These are phyloP conservation scores for Ottelia alismoides DNA, from an alignment of 106 monocot genomes.

Conservation along the genomic window DNA sequence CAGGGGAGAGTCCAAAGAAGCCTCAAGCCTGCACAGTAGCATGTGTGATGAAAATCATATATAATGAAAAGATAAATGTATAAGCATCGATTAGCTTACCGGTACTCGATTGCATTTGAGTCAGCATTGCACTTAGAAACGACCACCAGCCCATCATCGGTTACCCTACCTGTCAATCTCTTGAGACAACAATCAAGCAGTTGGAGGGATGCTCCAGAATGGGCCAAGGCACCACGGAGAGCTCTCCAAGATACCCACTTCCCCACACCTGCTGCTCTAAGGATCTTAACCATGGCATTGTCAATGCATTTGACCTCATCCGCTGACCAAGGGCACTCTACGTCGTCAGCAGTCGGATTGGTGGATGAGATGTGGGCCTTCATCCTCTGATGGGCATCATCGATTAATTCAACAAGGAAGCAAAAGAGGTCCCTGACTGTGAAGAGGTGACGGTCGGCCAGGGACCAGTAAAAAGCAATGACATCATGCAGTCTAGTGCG, in stretches of 20 bases:
- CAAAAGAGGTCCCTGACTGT: conserved; percentile 50
- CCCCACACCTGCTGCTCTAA: conserved; percentile 19
- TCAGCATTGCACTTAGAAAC: conserved; percentile 45
- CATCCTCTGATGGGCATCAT: background rate
- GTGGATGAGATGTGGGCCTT: background rate
- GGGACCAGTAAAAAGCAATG: conserved; percentile 40
- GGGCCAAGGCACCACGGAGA: conserved; percentile 34
- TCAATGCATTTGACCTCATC: conserved; percentile 29
- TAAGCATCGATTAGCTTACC: conserved; percentile 14
- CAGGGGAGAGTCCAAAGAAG: background rate
- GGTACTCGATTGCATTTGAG: conserved; percentile 41
- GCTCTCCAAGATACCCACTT: conserved; percentile 47
- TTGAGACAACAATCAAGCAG: conserved; percentile 57
- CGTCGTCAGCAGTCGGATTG: no score
- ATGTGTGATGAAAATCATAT: background rate
- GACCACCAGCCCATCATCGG: conserved; percentile 23
- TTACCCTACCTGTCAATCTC: conserved; percentile 23
- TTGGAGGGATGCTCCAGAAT: conserved; percentile 6
- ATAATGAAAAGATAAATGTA: background rate
- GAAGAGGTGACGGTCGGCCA: conserved; percentile 27
- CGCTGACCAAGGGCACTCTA: conserved; percentile 27
- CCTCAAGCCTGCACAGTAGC: conserved; percentile 28
- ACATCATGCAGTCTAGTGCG: conserved; percentile 30
- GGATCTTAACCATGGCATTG: conserved; percentile 37
- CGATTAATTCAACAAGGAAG: conserved; percentile 14